Percentiles rank a stretch among this genome's conserved stretches.
These are phyloP conservation scores for Theobroma grandiflorum DNA, from an alignment of 441 rosid species.

Conservation along the genomic window DNA sequence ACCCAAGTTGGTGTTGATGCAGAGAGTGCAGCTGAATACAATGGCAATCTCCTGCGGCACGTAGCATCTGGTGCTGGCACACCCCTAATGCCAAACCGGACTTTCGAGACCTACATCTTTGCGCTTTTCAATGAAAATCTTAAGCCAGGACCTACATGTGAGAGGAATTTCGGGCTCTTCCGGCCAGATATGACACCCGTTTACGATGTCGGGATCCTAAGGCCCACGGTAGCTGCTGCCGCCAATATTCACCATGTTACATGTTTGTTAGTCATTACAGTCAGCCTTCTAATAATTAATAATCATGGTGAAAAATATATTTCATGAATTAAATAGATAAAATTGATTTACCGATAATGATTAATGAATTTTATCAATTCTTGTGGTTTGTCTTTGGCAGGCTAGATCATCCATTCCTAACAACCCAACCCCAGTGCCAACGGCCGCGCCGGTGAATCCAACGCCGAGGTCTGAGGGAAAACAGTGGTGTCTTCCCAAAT, in stretches of 20 bases:
- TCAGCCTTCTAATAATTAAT: constrained; percentile 38
- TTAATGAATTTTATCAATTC: not conserved
- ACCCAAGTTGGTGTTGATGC: constrained; percentile 63
- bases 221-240: constrained; percentile 63
- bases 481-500: constrained; percentile 62
- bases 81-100: constrained; percentile 84
- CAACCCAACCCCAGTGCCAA: constrained; percentile 39
- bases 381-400: constrained; percentile 44
- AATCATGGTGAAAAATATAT: constrained; percentile 35
- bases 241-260: constrained; percentile 34
- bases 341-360: constrained; percentile 23
- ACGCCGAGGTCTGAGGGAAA: constrained; percentile 30
- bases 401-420: constrained; percentile 52
- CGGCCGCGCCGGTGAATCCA: constrained; percentile 16
- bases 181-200: constrained; percentile 67
- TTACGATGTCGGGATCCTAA: constrained; percentile 72
- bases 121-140: constrained; percentile 82
- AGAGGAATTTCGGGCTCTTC: constrained; percentile 81
- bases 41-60: constrained; percentile 60
- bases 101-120: constrained; percentile 84
- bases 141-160: constrained; percentile 73
- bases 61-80: constrained; percentile 72
- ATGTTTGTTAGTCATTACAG: constrained; percentile 39
- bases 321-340: constrained; percentile 5
- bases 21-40: constrained; percentile 65